Conservation (phyloP, 352 stramenopile genomes). For the Globisporangium okanoganense region DNA sequence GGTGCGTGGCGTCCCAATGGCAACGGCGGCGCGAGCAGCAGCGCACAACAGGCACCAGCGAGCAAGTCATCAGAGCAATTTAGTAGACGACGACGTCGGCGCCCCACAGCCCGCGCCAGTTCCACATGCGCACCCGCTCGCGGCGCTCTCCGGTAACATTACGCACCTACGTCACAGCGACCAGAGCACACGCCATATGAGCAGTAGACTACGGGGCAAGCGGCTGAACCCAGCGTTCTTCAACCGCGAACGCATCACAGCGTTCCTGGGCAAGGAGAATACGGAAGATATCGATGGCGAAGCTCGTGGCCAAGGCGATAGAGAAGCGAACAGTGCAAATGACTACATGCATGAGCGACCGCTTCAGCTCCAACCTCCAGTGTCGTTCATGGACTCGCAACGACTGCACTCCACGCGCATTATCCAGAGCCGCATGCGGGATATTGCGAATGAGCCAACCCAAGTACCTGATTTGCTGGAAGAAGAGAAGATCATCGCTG, state of each 20-base stretch:
- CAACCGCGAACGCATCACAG: constrained; percentile 34
- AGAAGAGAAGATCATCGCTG: constrained; percentile 36
- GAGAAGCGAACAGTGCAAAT: background rate
- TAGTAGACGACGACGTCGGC: constrained; percentile 27
- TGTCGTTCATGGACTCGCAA: constrained; percentile 15
- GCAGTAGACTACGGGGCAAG: constrained; percentile 18
- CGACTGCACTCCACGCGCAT: constrained; percentile 38
- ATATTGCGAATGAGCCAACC: constrained; percentile 7
- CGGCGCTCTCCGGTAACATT: constrained; percentile 20
- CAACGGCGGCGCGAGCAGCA: background rate
- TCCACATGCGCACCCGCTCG: constrained; percentile 54
- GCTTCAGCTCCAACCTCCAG: background rate
- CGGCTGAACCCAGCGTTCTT: constrained; percentile 54
- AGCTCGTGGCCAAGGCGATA: background rate
- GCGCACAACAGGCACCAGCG: background rate
- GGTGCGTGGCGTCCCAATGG: constrained; percentile 5
- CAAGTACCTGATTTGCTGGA: constrained; percentile 21
- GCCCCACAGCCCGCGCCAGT: constrained; percentile 33
- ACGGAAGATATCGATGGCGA: background rate
- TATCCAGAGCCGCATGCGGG: constrained; percentile 30
- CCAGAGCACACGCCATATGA: constrained; percentile 16
- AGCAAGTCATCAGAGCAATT: background rate
- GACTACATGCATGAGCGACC: background rate
- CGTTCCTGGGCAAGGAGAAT: constrained; percentile 26
- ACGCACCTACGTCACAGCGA: background rate